phyloP scores from a whole-genome alignment of 2,329 filamentous ascomycete genomes.

The Cladosporium sp. region DNA sequence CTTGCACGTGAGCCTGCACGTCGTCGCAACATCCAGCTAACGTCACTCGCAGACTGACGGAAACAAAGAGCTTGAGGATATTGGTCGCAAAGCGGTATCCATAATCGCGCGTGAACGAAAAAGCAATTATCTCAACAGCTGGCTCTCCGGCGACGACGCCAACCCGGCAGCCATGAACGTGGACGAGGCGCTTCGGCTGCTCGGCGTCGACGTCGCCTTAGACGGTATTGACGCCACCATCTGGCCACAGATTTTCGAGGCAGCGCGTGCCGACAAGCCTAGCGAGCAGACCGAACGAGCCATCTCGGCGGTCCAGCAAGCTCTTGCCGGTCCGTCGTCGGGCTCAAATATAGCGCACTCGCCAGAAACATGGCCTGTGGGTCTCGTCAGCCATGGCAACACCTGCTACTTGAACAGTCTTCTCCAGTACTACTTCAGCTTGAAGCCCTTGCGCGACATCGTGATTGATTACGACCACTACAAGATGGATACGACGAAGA shows the following conservation, averaged over 20 bases:
- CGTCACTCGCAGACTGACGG: constrained; percentile 42
- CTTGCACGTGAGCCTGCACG: background rate
- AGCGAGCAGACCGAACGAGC: constrained; percentile 29
- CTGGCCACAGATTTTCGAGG: constrained; percentile 19
- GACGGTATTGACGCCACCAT: constrained; percentile 20
- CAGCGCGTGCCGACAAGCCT: constrained; percentile 22
- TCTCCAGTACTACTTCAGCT: constrained; percentile 88
- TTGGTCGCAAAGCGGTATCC: constrained; percentile 50
- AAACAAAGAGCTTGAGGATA: constrained; percentile 42
- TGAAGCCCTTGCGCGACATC: constrained; percentile 73
- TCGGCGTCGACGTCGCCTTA: constrained; percentile 28
- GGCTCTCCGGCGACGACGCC: constrained; percentile 47
- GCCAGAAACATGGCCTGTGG: constrained; percentile 60
- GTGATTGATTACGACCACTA: constrained; percentile 69
- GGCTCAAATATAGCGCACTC: constrained; percentile 10
- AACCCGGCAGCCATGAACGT: constrained; percentile 49
- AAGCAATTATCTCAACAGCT: constrained; percentile 48
- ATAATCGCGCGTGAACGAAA: constrained; percentile 55
- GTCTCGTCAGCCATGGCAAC: constrained; percentile 88
- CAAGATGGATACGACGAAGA: constrained; percentile 60
- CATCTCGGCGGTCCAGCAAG: constrained; percentile 26
- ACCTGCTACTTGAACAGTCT: constrained; percentile 98
- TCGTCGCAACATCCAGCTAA: background rate
- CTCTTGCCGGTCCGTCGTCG: constrained; percentile 14
- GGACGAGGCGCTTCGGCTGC: constrained; percentile 46